Percentiles rank a stretch among this genome's conserved stretches.
Conservation (phyloP, 345 rosid genomes). For the Bretschneidera sinensis region DNA sequence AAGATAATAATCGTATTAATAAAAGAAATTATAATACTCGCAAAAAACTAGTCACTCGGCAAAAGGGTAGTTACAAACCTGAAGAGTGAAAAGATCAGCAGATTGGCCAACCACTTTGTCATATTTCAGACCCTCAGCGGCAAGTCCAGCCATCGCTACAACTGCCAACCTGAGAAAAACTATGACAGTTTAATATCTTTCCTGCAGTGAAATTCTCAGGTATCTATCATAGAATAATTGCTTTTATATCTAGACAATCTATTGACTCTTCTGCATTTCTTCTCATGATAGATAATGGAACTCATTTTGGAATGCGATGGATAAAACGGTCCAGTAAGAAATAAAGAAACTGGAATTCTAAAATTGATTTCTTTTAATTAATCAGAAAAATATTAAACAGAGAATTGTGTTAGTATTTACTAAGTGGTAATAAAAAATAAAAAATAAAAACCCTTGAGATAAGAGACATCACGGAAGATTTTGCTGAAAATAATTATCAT, state of each 20-base stretch:
- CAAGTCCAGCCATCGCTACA: constrained; percentile 94
- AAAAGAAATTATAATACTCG: background rate
- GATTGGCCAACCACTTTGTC: constrained; percentile 95
- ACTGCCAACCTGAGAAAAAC: constrained; percentile 59
- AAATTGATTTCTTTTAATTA: too few relatives aligned
- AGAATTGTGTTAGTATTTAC: too few relatives aligned
- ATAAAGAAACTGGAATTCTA: background rate
- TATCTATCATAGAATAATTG: background rate
- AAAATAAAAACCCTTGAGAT: too few relatives aligned
- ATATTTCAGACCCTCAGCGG: constrained; percentile 84
- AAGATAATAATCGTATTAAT: too few relatives aligned
- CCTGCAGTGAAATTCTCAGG: background rate
- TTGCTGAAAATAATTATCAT: too few relatives aligned
- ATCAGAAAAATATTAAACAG: too few relatives aligned
- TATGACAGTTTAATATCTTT: background rate
- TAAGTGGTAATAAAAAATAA: too few relatives aligned
- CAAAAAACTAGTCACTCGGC: too few relatives aligned
- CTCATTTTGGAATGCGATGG: too few relatives aligned
- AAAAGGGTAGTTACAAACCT: constrained; percentile 40
- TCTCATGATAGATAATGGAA: too few relatives aligned
- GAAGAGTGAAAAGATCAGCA: constrained; percentile 95
- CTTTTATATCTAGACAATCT: background rate
- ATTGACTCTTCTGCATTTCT: background rate
- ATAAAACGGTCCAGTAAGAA: background rate
- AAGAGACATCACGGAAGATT: too few relatives aligned